Base-by-base conservation (phyloP, 495 filamentous ascomycete species). In the Ascodesmis nigricans region DNA sequence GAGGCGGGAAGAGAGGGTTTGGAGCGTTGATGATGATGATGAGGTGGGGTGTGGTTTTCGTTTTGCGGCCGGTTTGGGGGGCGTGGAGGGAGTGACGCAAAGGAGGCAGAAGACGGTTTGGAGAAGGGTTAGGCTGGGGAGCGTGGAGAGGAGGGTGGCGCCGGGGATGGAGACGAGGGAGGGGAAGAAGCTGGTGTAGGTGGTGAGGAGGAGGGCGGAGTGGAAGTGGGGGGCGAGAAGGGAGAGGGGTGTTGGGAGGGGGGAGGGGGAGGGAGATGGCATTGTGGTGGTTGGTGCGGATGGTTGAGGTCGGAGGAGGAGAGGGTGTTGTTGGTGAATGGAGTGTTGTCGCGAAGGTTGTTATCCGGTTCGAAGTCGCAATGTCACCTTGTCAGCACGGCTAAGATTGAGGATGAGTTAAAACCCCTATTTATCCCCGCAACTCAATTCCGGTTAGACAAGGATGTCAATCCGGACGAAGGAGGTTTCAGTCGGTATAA, bases 111-210 rank as follows among this genome's bases (percentile, higher is more conserved):
- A 92, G 3, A 45, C 53, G 8, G 67, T 52, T 52, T 95, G 84
- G 1, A 81, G 45, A 1, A 62, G 50, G 1, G 65, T 58, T 9
- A 87, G 57, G 30, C 67, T 55, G 2, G 73, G 64, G n/a, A 87
- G 52, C 18, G 66, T 56, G 21, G 43, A 61, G 1, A 63, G 42
- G 28, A 97, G 66, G 10, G 71, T 63, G 10, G 63, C 49, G 5
- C 76, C 66, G 5, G 87, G 83, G 46, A 83, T 62, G 20, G 60
- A 56, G 8, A 92, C 75, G 13, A 92, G 60, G 15, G 58, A 46
- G 19, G 53, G 48, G 58, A 93, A 91, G 58, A 93, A 91, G 21
- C 61, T 65, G 20, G 65, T 24, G 36, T 62, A 55, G 49, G 67
- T 71, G 20, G 73, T 45, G 3, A 31, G 6, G 16, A 91, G 58